Base-by-base conservation (phyloP, 164 flowering plant genomes). In the Magnolia sinica region DNA sequence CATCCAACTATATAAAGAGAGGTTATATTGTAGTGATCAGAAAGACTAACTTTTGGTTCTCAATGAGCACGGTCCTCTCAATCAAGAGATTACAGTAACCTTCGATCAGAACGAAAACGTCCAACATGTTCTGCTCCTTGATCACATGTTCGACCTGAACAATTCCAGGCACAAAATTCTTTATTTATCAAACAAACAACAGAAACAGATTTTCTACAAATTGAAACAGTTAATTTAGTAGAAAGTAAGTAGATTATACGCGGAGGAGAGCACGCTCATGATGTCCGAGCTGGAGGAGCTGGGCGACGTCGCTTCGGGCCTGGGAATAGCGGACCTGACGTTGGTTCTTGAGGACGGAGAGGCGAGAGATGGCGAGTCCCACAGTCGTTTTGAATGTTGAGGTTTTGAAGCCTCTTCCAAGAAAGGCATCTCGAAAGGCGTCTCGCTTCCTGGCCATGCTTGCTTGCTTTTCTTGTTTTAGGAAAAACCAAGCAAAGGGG, bases 251-350 rank as follows among this genome's bases (percentile, higher is more conserved):
- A 11, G 61, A 67, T 72, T 61, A 73, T 74, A 93, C 98, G 11
- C 98, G 86, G 61, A 86, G 90, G 52, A 93, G 92, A 84, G 98
- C 97, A 1, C 89, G 85, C 50, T 93, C 91, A 22, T 88, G 89
- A 74, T 86, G 88, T 7, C 87, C 90, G 50, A 82, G 89, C 49
- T 87, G 76, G 51, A 95, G 96, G 63, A 93, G 88, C 82, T 95
- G 85, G 14, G 86, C 72, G 8, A 89, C 90, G 74, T 92, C 96
- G 11, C 89, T 88, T 0, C 87, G 82, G 19, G 89, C 89, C 8
- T 81, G 85, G 1, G 87, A 78, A 77, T 72, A 83, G 7, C 89
- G 83, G 45, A 80, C 85, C 2, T 86, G 89, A 18, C 87, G 92
- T 73, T 89, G 92, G 83, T 88, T 91, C 81, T 87, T 92, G 76